Conservation (phyloP, 306 rosid species). For the Dicorynia guianensis region DNA sequence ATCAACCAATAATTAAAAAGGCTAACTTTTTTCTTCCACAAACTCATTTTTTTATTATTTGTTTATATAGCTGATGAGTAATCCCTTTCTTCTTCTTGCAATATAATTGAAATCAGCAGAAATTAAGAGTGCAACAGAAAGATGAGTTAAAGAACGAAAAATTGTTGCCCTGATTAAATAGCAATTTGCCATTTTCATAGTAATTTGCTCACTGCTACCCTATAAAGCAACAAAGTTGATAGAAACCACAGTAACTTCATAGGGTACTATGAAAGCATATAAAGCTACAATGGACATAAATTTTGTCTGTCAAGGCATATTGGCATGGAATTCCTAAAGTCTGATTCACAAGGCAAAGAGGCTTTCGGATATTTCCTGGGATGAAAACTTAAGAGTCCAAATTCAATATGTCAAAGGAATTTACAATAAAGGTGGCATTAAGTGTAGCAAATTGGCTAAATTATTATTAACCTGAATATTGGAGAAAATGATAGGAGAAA, state of each 20-base stretch:
- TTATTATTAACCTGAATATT: not conserved
- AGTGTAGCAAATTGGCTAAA: not conserved
- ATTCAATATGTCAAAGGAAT: not conserved
- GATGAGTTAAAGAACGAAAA: not conserved
- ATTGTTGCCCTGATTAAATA: not conserved
- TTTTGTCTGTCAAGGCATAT: not conserved
- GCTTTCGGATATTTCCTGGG: not conserved
- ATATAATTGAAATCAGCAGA: conserved; percentile 30
- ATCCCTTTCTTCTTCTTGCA: conserved; percentile 29
- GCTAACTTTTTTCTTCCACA: not conserved
- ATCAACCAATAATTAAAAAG: conserved; percentile 15
- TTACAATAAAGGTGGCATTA: not conserved
- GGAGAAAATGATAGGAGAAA: not conserved
- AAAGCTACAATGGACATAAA: not conserved
- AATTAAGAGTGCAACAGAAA: conserved; percentile 17
- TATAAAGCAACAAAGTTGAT: not conserved
- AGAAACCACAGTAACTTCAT: too few relatives aligned
- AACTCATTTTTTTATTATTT: not conserved
- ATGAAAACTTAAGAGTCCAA: not conserved
- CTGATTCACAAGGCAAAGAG: not conserved
- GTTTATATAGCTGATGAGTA: conserved; percentile 8
- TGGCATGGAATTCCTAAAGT: not conserved
- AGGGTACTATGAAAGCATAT: not conserved
- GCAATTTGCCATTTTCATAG: not conserved
- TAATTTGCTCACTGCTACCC: not conserved